phyloP scores from a whole-genome alignment of 2,329 filamentous ascomycete species.

The Apiospora malaysiana region DNA sequence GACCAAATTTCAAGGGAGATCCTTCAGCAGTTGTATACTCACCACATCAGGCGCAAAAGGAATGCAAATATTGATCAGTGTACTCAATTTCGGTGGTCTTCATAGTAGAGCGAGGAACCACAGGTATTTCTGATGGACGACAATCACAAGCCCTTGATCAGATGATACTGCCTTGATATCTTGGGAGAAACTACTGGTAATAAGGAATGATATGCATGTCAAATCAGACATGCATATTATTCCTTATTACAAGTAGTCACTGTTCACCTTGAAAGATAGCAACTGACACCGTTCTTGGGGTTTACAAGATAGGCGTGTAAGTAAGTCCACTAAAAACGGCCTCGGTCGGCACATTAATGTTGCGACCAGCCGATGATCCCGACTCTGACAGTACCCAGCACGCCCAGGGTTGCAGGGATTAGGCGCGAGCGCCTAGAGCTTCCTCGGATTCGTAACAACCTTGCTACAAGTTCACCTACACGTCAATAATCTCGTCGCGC shows the following conservation, averaged over 20 bases:
- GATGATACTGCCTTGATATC: neutral
- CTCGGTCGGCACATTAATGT: constrained; percentile 15
- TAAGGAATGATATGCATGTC: no score
- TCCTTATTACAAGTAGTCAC: no score
- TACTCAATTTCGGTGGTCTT: neutral
- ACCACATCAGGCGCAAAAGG: no score
- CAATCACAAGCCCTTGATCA: neutral
- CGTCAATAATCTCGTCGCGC: neutral
- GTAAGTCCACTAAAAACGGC: neutral
- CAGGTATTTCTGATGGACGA: neutral
- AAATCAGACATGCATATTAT: neutral
- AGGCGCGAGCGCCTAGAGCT: neutral
- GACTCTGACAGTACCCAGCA: neutral
- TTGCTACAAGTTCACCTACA: neutral
- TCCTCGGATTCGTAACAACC: constrained; percentile 4
- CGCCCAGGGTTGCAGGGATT: neutral
- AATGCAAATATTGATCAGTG: neutral
- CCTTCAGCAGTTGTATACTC: no score
- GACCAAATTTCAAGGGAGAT: no score
- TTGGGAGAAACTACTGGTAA: neutral
- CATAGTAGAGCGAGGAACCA: neutral
- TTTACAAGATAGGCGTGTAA: neutral
- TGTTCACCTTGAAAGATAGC: neutral
- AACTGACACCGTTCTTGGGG: neutral
- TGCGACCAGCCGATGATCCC: constrained; percentile 10